Conservation (phyloP, 192 early-diverging fungal genomes). For the Coemansia asiatica region DNA sequence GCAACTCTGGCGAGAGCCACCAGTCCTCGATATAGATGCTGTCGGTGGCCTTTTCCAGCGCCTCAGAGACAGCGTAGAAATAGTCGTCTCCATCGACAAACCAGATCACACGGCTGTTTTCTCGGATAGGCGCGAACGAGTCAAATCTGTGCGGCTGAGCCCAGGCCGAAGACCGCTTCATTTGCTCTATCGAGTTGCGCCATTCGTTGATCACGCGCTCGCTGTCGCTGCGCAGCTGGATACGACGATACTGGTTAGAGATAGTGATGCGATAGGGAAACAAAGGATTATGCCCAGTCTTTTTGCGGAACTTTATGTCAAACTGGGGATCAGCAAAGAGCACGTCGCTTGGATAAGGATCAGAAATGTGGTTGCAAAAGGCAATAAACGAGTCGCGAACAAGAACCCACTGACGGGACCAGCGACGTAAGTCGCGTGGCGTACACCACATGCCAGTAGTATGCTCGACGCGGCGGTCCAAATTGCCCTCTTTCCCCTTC, state of each 20-base stretch:
- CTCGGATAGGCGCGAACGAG: conserved; percentile 74
- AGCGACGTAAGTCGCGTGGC: conserved; percentile 54
- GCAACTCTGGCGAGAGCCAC: conserved; percentile 90
- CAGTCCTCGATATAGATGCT: conserved; percentile 78
- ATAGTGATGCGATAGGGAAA: conserved; percentile 64
- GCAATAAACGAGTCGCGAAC: conserved; percentile 71
- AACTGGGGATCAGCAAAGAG: conserved; percentile 55
- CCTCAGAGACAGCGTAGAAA: conserved; percentile 72
- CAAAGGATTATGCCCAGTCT: conserved; percentile 55
- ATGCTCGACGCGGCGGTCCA: conserved; percentile 65
- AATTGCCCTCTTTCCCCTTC: conserved; percentile 81
- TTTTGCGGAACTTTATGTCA: conserved; percentile 52
- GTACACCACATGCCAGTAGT: conserved; percentile 52
- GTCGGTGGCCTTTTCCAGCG: conserved; percentile 66
- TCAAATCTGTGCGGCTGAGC: conserved; percentile 64
- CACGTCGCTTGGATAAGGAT: conserved; percentile 55
- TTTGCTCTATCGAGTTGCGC: conserved; percentile 60
- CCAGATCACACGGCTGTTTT: conserved; percentile 62
- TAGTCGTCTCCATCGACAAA: conserved; percentile 79
- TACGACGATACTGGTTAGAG: conserved; percentile 60
- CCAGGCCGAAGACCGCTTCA: conserved; percentile 65
- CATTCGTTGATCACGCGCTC: conserved; percentile 69
- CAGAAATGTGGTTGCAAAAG: conserved; percentile 53
- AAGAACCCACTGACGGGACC: conserved; percentile 70
- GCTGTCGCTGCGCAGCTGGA: conserved; percentile 69